Evolutionary conservation across 2,329 filamentous ascomycete genomes (phyloP).

Genomic region (Berkeleyomyces rouxiae): DNA sequence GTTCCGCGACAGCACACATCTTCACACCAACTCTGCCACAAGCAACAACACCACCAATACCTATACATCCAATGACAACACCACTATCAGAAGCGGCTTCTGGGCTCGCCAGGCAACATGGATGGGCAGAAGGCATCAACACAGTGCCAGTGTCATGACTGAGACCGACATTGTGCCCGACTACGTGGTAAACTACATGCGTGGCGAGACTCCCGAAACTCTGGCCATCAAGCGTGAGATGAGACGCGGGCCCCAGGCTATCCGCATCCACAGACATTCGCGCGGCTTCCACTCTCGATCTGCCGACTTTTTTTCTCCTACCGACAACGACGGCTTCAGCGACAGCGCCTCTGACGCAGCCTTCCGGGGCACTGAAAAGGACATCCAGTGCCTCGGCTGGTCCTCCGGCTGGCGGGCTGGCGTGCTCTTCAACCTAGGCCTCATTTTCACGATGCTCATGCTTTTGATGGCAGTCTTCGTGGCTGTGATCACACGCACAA

Average conservation of each 20-base stretch:
- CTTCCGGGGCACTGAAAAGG: slow-evolving; percentile 8
- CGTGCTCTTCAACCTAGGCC: slow-evolving; percentile 24
- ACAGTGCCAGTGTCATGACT: slow-evolving; percentile 19
- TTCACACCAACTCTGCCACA: slow-evolving; percentile 5
- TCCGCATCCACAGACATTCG: slow-evolving; percentile 10
- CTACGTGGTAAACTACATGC: slow-evolving; percentile 38
- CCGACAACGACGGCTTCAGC: slow-evolving; percentile 12
- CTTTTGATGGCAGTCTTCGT: slow-evolving; percentile 24
- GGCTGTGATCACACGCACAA: slow-evolving; percentile 23
- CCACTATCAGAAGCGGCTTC: slow-evolving; percentile 8
- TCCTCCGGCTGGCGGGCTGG: slow-evolving; percentile 32
- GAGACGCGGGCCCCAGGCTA: slow-evolving; percentile 13
- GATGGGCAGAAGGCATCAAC: slow-evolving; percentile 4
- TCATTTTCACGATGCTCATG: slow-evolving; percentile 5
- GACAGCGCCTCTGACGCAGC: not conserved
- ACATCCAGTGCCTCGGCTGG: slow-evolving; percentile 14
- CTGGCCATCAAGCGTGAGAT: slow-evolving; percentile 29
- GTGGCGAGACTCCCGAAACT: slow-evolving; percentile 37
- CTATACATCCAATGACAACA: not conserved
- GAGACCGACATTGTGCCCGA: slow-evolving; percentile 34
- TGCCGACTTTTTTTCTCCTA: slow-evolving; percentile 20
- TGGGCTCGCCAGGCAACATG: slow-evolving; percentile 11
- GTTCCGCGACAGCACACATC: slow-evolving; percentile 12
- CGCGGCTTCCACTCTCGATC: slow-evolving; percentile 20
- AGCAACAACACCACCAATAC: slow-evolving; percentile 8